A percentile compares a stretch with the other conserved stretches of the same genome.
Conservation (phyloP, 768 basidiomycete species). For the Pleurotus giganteus region DNA sequence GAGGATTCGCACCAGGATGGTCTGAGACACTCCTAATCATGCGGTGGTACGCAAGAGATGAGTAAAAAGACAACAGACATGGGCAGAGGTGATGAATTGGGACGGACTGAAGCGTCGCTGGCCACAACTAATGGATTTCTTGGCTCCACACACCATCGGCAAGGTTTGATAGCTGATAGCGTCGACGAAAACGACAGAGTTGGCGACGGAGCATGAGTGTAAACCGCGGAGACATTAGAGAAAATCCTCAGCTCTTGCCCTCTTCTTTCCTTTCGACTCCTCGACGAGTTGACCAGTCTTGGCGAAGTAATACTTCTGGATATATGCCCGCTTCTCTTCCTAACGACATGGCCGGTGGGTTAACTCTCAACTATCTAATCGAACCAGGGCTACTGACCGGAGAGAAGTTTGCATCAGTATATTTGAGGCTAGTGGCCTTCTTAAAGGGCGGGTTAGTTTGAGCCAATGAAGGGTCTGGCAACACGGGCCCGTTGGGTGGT, state of each 20-base stretch:
- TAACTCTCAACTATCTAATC: neutral
- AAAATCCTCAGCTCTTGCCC: conserved; percentile 86
- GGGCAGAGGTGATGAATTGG: conserved; percentile 20
- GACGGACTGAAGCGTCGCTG: conserved; percentile 30
- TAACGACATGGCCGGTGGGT: conserved; percentile 24
- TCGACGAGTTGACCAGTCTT: conserved; percentile 44
- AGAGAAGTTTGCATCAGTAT: conserved; percentile 73
- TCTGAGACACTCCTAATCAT: neutral
- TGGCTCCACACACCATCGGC: neutral
- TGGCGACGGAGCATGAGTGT: neutral
- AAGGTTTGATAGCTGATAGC: neutral
- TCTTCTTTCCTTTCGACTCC: conserved; percentile 76
- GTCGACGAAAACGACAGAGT: neutral
- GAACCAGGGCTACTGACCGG: conserved; percentile 49
- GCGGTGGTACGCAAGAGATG: neutral
- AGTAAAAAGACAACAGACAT: conserved; percentile 13
- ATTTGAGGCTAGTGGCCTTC: conserved; percentile 73
- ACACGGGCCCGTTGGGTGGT: conserved; percentile 19
- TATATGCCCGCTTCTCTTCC: conserved; percentile 76
- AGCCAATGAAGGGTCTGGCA: conserved; percentile 56
- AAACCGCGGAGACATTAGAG: conserved; percentile 33
- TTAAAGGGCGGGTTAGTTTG: conserved; percentile 76
- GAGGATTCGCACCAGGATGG: conserved; percentile 17
- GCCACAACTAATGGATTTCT: neutral
- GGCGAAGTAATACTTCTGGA: conserved; percentile 59